Evolutionary conservation across 139 green algal genomes (phyloP).

Genomic region (Haematococcus lacustris): DNA sequence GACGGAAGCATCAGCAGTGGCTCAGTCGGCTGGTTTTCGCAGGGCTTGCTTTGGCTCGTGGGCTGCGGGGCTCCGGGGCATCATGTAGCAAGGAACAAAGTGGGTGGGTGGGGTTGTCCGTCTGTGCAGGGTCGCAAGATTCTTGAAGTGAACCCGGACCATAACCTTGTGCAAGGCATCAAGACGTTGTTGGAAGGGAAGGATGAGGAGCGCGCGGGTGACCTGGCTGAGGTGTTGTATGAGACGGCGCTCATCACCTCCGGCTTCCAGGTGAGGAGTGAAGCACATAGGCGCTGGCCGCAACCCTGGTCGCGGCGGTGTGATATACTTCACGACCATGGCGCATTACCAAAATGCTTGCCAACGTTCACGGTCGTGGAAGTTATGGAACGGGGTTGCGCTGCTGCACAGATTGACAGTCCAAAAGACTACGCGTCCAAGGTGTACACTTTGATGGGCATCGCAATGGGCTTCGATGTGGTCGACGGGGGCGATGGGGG

Average conservation of each 20-base stretch:
- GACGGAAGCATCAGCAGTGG: too few species aligned
- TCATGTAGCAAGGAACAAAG: too few species aligned
- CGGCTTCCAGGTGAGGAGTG: constrained; percentile 37
- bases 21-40: too few species aligned
- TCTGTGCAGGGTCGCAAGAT: constrained; percentile 66
- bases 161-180: constrained; percentile 74
- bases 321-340: too few species aligned
- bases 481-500: background rate
- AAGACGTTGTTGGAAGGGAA: constrained; percentile 40
- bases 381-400: too few species aligned
- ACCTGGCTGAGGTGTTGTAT: constrained; percentile 77
- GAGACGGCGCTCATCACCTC: constrained; percentile 84
- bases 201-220: constrained; percentile 36
- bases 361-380: too few species aligned
- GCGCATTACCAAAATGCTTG: too few species aligned
- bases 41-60: too few species aligned
- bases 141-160: constrained; percentile 95
- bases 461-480: constrained; percentile 31
- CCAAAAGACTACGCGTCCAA: constrained; percentile 32
- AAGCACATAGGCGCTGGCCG: too few species aligned
- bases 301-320: too few species aligned
- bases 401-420: constrained; percentile 13
- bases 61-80: too few species aligned
- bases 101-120: background rate
- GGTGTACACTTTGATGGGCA: constrained; percentile 49